A percentile compares a stretch with the other conserved stretches of the same genome.
Evolutionary conservation across 129 eudicot genomes (phyloP).

Genomic region (Arctium minus): DNA sequence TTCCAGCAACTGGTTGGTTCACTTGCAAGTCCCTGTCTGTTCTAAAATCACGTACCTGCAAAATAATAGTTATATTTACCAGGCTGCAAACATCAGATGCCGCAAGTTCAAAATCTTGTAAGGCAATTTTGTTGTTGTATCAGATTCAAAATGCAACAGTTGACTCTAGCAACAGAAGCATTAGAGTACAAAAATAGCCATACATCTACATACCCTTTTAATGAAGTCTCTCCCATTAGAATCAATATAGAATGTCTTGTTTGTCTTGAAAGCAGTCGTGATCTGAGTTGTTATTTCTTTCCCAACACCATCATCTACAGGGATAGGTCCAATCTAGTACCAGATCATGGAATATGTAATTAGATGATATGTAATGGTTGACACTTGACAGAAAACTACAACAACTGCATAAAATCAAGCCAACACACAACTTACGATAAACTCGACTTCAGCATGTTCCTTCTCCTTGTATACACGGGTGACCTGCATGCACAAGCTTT

Average conservation of each 20-base stretch:
- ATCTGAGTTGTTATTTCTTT: conserved; percentile 80
- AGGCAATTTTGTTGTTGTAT: neutral
- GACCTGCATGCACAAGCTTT: conserved; percentile 45
- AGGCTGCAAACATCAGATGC: conserved; percentile 13
- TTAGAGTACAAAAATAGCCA: neutral
- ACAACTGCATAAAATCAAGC: conserved; percentile 1
- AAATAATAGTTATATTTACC: conserved; percentile 14
- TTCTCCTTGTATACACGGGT: conserved; percentile 88
- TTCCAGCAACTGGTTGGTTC: conserved; percentile 84
- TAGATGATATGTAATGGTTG: neutral
- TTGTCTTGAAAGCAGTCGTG: conserved; percentile 62
- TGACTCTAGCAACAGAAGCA: neutral
- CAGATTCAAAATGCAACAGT: neutral
- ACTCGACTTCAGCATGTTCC: conserved; percentile 95
- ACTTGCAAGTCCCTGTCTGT: conserved; percentile 85
- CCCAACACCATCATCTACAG: conserved; percentile 85
- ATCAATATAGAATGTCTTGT: conserved; percentile 79
- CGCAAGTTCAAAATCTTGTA: neutral
- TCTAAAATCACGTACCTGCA: conserved; percentile 78
- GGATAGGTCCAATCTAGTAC: conserved; percentile 94
- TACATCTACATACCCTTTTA: conserved; percentile 56
- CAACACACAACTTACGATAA: conserved; percentile 52
- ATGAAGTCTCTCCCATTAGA: conserved; percentile 96
- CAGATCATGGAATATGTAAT: conserved; percentile 11
- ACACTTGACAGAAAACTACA: neutral